These are phyloP conservation scores for Domatiomyces globalis DNA, from an alignment of 2,329 filamentous ascomycete species.

Conservation along the genomic window DNA sequence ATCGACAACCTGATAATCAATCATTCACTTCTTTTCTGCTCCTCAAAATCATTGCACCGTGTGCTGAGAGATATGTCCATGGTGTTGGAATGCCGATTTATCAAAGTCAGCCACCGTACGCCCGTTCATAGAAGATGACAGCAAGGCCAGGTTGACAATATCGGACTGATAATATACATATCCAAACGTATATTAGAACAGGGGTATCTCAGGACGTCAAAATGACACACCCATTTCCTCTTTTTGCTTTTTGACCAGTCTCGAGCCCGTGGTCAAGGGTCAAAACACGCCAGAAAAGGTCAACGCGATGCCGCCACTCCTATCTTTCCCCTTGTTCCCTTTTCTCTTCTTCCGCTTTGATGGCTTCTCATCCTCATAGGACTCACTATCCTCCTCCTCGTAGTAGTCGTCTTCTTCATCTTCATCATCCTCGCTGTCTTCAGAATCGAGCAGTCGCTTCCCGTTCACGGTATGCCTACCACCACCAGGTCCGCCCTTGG, in stretches of 20 bases:
- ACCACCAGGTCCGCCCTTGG: conserved; percentile 37
- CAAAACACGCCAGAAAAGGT: conserved; percentile 8
- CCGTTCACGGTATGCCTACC: conserved; percentile 15
- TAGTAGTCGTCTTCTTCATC: conserved; percentile 33
- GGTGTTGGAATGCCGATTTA: too few species aligned
- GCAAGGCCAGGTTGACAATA: too few species aligned
- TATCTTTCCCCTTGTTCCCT: conserved; percentile 31
- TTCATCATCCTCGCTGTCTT: conserved; percentile 34
- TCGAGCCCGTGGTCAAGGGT: background rate
- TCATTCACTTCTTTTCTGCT: too few species aligned
- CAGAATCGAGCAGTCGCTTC: conserved; percentile 24
- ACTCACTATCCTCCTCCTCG: conserved; percentile 28
- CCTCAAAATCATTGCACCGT: too few species aligned
- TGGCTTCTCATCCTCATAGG: conserved; percentile 33
- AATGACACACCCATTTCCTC: background rate
- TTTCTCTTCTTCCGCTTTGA: conserved; percentile 33
- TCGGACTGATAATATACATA: too few species aligned
- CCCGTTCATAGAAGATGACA: too few species aligned
- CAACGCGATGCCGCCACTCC: conserved; percentile 16
- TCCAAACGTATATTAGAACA: background rate
- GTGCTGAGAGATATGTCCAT: too few species aligned
- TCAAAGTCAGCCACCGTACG: too few species aligned
- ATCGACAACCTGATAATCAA: too few species aligned
- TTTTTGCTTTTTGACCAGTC: background rate
- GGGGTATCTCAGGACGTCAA: background rate